phyloP scores from a whole-genome alignment of 2,329 filamentous ascomycete genomes.

The Phialemonium atrogriseum region DNA sequence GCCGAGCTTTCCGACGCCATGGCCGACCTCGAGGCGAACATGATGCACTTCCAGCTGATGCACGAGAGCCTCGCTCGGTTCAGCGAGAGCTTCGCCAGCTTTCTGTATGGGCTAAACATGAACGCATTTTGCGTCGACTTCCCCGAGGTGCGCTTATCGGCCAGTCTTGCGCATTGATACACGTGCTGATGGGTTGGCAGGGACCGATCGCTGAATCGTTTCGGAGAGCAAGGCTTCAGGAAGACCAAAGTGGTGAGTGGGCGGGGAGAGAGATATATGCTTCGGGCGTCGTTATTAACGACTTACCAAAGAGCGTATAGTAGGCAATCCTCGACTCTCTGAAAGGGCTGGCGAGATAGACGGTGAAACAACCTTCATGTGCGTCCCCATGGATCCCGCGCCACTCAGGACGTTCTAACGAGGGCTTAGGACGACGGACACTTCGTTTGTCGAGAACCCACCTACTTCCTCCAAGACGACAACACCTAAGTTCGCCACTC shows the following conservation, averaged over 20 bases:
- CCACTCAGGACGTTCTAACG: too few species aligned
- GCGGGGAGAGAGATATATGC: constrained; percentile 5
- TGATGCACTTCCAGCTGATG: constrained; percentile 95
- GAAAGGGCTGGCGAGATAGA: constrained; percentile 32
- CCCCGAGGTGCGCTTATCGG: constrained; percentile 63
- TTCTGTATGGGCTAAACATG: constrained; percentile 96
- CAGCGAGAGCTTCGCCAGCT: constrained; percentile 91
- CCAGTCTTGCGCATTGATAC: too few species aligned
- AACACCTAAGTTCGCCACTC: constrained; percentile 34
- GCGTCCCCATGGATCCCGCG: too few species aligned
- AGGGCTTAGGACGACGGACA: constrained; percentile 69
- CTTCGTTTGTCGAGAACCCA: constrained; percentile 83
- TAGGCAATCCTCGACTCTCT: constrained; percentile 11
- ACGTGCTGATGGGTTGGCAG: constrained; percentile 32
- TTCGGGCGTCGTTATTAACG: too few species aligned
- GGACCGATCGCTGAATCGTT: constrained; percentile 82
- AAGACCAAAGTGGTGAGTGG: constrained; percentile 29
- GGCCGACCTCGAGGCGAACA: constrained; percentile 92
- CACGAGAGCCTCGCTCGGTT: constrained; percentile 91
- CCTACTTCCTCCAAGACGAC: constrained; percentile 44
- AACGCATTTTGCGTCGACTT: constrained; percentile 99
- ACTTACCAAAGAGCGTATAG: too few species aligned
- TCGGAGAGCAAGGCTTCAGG: constrained; percentile 52
- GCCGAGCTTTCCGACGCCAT: constrained; percentile 89
- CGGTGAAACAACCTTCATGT: constrained; percentile 82